A percentile compares a stretch with the other conserved stretches of the same genome.
Conservation (phyloP, 176 grass and related monocot genomes). For the Microstegium vimineum region DNA sequence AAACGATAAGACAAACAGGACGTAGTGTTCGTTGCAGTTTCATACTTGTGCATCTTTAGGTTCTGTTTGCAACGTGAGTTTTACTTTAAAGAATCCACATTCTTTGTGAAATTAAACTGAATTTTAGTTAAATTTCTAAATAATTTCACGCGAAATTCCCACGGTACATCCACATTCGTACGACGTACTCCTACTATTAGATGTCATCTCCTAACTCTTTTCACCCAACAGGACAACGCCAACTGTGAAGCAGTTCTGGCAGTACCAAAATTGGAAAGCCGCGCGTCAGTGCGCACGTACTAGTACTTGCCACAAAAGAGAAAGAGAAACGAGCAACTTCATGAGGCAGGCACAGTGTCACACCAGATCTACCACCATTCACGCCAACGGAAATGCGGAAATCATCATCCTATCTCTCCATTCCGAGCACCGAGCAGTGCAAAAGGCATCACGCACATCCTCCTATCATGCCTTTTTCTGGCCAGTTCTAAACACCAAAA, state of each 20-base stretch:
- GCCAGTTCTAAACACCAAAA: too few species aligned
- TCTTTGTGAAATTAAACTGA: background rate
- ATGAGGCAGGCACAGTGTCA: background rate
- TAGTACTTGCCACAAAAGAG: background rate
- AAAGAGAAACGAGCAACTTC: background rate
- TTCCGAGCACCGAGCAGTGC: background rate
- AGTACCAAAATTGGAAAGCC: background rate
- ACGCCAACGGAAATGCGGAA: background rate
- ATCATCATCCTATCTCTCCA: background rate
- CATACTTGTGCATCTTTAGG: background rate
- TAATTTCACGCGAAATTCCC: background rate
- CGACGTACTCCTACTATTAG: background rate
- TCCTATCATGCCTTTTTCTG: too few species aligned
- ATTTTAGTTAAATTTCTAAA: background rate
- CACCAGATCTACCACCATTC: background rate
- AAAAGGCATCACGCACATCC: too few species aligned
- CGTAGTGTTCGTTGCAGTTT: too few species aligned
- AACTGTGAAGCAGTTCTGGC: background rate
- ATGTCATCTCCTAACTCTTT: background rate
- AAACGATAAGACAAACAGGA: too few species aligned
- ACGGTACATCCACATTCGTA: background rate
- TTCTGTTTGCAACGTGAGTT: background rate
- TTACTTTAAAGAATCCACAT: background rate
- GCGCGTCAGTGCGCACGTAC: background rate
- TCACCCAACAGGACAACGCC: background rate